Percentiles rank a stretch among this genome's conserved stretches.
Evolutionary conservation across 352 stramenopile species (phyloP).

Genomic region (Globisporangium recalcitrans): DNA sequence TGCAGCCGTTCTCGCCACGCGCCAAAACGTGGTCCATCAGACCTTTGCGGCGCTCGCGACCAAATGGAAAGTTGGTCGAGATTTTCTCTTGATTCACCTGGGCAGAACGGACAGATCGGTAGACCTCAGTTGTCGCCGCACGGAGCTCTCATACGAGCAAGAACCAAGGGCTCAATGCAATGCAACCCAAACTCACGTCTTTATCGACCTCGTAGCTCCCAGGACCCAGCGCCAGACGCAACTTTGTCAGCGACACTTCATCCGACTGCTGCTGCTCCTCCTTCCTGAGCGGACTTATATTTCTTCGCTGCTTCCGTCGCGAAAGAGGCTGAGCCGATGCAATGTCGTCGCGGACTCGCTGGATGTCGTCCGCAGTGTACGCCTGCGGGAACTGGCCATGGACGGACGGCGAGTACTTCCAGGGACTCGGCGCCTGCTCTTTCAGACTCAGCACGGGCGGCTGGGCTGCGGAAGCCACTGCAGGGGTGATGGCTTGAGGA

Average conservation of each 20-base stretch:
- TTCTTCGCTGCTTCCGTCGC: constrained; percentile 11
- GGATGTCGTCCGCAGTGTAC: constrained; percentile 41
- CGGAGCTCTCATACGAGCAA: background rate
- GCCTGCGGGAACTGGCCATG: constrained; percentile 38
- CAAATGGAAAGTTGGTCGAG: constrained; percentile 42
- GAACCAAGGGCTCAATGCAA: background rate
- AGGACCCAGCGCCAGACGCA: constrained; percentile 37
- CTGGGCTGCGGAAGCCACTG: constrained; percentile 1
- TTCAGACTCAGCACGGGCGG: constrained; percentile 10
- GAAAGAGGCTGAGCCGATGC: background rate
- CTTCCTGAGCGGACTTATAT: background rate
- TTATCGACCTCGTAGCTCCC: constrained; percentile 51
- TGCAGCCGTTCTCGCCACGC: constrained; percentile 18
- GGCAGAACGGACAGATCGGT: background rate
- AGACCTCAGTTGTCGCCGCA: background rate
- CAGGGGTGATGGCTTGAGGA: background rate
- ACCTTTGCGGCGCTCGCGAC: constrained; percentile 35
- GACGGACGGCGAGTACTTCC: constrained; percentile 34
- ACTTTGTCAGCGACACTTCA: constrained; percentile 17
- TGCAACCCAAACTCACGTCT: constrained; percentile 16
- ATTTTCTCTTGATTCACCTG: constrained; percentile 35
- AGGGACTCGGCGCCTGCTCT: constrained; percentile 19
- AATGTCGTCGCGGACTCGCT: constrained; percentile 10
- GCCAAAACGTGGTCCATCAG: constrained; percentile 34
- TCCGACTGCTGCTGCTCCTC: background rate